Conservation (phyloP, 169 alveolate species). For the Neospora caninum region DNA sequence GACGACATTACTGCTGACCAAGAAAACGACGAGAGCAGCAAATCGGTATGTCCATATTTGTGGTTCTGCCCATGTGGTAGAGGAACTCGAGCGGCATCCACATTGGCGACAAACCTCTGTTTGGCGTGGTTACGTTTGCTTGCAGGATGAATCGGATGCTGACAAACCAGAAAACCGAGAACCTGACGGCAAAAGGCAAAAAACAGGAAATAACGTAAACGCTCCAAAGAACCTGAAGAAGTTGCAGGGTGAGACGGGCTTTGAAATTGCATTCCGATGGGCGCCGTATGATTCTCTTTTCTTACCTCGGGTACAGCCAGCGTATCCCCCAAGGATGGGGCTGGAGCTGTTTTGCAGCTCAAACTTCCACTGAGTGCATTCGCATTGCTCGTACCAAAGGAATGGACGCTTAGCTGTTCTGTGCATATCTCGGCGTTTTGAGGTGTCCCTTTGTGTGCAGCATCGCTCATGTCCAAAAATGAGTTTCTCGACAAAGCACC, state of each 20-base stretch:
- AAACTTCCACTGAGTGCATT: neutral
- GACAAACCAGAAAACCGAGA: slow-evolving; percentile 25
- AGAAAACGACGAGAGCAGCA: neutral
- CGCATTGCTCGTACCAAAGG: neutral
- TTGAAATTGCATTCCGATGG: too few species aligned
- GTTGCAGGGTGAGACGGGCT: slow-evolving; percentile 14
- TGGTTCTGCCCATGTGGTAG: neutral
- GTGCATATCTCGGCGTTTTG: neutral
- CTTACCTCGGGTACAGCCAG: too few species aligned
- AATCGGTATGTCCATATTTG: neutral
- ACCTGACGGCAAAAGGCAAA: slow-evolving; percentile 28
- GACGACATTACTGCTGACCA: slow-evolving; percentile 25
- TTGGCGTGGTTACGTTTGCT: neutral
- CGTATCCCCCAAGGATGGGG: neutral
- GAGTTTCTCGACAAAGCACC: slow-evolving; percentile 62
- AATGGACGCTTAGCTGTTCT: neutral
- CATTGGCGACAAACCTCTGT: neutral
- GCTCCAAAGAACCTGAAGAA: slow-evolving; percentile 60
- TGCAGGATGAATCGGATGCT: slow-evolving; percentile 27
- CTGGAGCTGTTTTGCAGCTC: neutral
- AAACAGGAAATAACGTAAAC: slow-evolving; percentile 25
- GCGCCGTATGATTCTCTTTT: too few species aligned
- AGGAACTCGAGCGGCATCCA: neutral
- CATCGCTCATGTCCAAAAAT: slow-evolving; percentile 31
- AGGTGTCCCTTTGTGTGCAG: neutral